Evolutionary conservation across 2,329 filamentous ascomycete genomes (phyloP).

Genomic region (Microdochium paspali): DNA sequence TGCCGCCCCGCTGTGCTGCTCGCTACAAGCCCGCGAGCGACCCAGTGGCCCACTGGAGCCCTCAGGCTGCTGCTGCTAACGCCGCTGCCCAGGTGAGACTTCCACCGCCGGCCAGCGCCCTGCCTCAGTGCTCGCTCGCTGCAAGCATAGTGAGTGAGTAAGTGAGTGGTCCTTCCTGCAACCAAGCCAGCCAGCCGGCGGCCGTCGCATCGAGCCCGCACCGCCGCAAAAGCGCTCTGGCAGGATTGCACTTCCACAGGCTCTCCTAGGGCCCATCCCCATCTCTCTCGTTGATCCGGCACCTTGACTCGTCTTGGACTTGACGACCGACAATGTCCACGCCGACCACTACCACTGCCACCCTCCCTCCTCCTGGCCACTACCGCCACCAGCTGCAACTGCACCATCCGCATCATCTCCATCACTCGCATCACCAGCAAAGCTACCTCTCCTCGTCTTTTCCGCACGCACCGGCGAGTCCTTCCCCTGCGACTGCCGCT

Average conservation of each 20-base stretch:
- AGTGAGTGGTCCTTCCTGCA: no score
- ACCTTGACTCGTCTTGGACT: no score
- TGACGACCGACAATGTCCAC: conserved; percentile 57
- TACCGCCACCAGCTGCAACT: conserved; percentile 3
- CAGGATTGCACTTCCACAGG: not conserved
- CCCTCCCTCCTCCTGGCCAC: conserved; percentile 52
- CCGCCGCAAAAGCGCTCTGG: no score
- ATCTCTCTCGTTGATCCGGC: not conserved
- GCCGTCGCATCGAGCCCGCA: not conserved
- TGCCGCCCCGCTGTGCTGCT: not conserved
- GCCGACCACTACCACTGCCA: conserved; percentile 67
- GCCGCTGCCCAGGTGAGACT: no score
- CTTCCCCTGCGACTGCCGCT: not conserved
- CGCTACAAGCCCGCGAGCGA: not conserved
- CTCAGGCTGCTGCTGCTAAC: not conserved
- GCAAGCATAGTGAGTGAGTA: no score
- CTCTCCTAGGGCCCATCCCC: not conserved
- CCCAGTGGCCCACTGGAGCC: not conserved
- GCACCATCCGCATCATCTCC: conserved; percentile 18
- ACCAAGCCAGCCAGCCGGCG: not conserved
- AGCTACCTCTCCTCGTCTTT: conserved; percentile 22
- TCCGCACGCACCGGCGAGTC: conserved; percentile 10
- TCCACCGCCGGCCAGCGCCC: no score
- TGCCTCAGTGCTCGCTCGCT: no score
- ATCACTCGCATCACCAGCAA: conserved; percentile 19